A percentile compares a stretch with the other conserved stretches of the same genome.
These are phyloP conservation scores for Cupressus sempervirens DNA, from an alignment of 75 land plant genomes.

Conservation along the genomic window DNA sequence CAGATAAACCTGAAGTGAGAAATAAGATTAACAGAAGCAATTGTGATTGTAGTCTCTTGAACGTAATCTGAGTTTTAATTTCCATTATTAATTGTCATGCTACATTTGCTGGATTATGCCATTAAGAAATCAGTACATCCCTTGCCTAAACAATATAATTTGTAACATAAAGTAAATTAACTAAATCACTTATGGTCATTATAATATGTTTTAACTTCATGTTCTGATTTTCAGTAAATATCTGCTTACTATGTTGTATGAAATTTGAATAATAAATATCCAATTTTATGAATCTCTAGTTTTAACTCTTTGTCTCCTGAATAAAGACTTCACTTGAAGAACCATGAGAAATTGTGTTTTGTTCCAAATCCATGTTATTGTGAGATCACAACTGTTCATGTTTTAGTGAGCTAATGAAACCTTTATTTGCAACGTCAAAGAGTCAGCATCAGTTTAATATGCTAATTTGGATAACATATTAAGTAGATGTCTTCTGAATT, in stretches of 20 bases:
- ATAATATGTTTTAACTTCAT: background rate
- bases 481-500: background rate
- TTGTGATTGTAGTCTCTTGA: background rate
- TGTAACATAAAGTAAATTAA: background rate
- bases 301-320: background rate
- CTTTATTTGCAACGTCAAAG: background rate
- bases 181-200: background rate
- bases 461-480: background rate
- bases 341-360: background rate
- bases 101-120: background rate
- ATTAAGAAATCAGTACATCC: background rate
- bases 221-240: background rate
- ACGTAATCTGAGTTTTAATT: background rate
- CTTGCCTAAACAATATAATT: background rate
- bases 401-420: background rate
- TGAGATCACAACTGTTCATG: background rate
- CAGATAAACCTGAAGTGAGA: too few species aligned
- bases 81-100: background rate
- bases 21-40: too few species aligned
- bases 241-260: background rate
- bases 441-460: background rate
- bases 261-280: too few species aligned
- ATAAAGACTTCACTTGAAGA: background rate
- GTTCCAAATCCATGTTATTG: background rate
- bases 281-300: background rate